Evolutionary conservation across 2,329 filamentous ascomycete species (phyloP).

Genomic region (Colletotrichum zoysiae): DNA sequence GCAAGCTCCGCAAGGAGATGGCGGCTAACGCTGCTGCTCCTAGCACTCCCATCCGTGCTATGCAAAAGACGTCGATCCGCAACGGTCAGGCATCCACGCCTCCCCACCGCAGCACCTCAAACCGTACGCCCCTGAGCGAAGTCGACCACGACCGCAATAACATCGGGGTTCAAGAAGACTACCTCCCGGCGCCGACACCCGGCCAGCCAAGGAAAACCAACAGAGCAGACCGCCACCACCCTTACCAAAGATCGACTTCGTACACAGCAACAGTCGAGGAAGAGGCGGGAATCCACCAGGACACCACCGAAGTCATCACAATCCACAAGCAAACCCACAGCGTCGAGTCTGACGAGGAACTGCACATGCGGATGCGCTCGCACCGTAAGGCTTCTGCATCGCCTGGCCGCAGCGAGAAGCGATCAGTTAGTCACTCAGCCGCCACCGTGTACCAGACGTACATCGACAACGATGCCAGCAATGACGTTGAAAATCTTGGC

Average conservation of each 20-base stretch:
- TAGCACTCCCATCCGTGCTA: conserved; percentile 72
- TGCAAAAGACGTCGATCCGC: conserved; percentile 69
- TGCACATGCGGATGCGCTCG: conserved; percentile 79
- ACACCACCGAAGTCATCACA: conserved; percentile 71
- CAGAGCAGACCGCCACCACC: conserved; percentile 81
- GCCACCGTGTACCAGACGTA: conserved; percentile 72
- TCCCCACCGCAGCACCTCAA: conserved; percentile 80
- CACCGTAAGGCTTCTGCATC: conserved; percentile 75
- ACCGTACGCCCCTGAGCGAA: conserved; percentile 90
- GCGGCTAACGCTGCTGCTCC: conserved; percentile 63
- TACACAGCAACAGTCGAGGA: conserved; percentile 60
- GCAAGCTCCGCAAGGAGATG: conserved; percentile 71
- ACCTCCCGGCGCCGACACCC: conserved; percentile 93
- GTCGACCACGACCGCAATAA: conserved; percentile 84
- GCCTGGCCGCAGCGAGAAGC: conserved; percentile 71
- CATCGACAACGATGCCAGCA: conserved; percentile 76
- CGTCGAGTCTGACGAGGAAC: conserved; percentile 84
- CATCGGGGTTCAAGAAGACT: conserved; percentile 83
- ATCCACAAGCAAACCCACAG: conserved; percentile 72
- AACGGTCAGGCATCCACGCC: conserved; percentile 82
- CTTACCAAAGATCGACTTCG: conserved; percentile 72
- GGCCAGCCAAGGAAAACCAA: conserved; percentile 94
- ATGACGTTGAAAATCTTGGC: conserved; percentile 79
- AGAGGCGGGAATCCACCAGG: conserved; percentile 65
- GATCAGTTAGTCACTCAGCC: conserved; percentile 82